Base-by-base conservation (phyloP, 2,329 filamentous ascomycete species). In the Fusarium albidum region DNA sequence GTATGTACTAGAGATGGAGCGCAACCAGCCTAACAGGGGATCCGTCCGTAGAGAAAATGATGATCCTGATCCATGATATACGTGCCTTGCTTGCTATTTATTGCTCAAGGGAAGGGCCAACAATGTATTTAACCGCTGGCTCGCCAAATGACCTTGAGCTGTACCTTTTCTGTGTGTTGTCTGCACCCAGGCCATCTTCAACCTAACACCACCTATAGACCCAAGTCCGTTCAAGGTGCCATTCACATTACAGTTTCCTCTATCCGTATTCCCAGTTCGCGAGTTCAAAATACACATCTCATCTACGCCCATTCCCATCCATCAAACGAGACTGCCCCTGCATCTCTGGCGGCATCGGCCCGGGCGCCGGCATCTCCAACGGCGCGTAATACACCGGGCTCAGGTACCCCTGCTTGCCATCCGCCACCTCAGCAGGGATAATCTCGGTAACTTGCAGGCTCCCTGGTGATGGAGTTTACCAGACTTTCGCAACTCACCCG, bases 381-480 rank as follows among this genome's bases (percentile, higher is more conserved):
- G 31, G 37, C n/a, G 26, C 11, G 13, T 49, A 37, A 3, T 45
- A 55, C 15, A 43, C 42, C 1, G 39, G 40, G 21, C 21, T 21
- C 21, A 21, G 21, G 12, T 59, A 26, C 18, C 15, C 6, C 6
- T 10, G 14, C 9, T 14, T 11, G 9, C 8, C 11, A 11, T 64
- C 5, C 39, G 34, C 29, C 21, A 34, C 15, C n/a, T 38, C 5
- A 18, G 3, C 9, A 3, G 2, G 5, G n/a, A 7, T 3, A 25
- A 3, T 3, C 17, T 28, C n/a, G 14, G 4, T 10, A 6, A 17
- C 27, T 9, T 4, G 34, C 27, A 9, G 35, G 87, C n/a, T 90
- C 88, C 2, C 75, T 93, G 37, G 86, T 85, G 9, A 72, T 94
- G 66, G 90, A 93, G 67, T 91, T 94, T 68, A 91, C 88, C 2